phyloP scores from a whole-genome alignment of 352 stramenopile species.

The Aphanomyces cochlioides region DNA sequence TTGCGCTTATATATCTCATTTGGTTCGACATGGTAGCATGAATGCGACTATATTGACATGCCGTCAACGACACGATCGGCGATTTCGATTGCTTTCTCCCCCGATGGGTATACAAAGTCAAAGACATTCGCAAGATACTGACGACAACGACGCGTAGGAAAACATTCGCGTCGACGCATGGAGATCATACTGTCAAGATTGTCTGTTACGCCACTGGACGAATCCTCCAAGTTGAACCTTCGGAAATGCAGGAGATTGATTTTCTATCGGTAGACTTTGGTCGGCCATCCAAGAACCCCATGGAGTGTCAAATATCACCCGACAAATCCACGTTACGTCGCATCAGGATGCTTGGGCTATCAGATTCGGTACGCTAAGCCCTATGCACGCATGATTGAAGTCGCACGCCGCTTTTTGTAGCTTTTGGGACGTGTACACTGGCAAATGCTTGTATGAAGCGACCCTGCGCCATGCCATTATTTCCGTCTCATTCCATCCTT shows the following conservation, averaged over 20 bases:
- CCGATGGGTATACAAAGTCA: conserved; percentile 54
- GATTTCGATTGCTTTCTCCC: conserved; percentile 85
- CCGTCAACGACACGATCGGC: conserved; percentile 83
- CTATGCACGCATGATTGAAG: background rate
- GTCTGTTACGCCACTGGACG: conserved; percentile 87
- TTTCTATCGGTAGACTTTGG: conserved; percentile 57
- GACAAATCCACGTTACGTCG: conserved; percentile 89
- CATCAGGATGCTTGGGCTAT: conserved; percentile 95
- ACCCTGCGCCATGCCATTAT: conserved; percentile 94
- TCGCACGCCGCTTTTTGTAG: conserved; percentile 33
- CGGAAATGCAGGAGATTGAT: background rate
- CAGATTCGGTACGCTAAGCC: conserved; percentile 78
- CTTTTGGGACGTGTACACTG: conserved; percentile 86
- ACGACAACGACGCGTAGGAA: conserved; percentile 41
- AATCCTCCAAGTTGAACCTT: conserved; percentile 64
- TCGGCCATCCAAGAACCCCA: conserved; percentile 80
- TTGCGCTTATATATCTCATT: background rate
- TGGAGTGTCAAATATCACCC: conserved; percentile 99
- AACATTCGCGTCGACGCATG: conserved; percentile 96
- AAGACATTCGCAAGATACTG: background rate
- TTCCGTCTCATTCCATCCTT: conserved; percentile 95
- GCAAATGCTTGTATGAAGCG: conserved; percentile 91
- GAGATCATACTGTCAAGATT: conserved; percentile 98
- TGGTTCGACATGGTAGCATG: conserved; percentile 45
- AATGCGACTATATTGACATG: conserved; percentile 81